phyloP scores from a whole-genome alignment of 768 basidiomycete species.

The Russula earlei region DNA sequence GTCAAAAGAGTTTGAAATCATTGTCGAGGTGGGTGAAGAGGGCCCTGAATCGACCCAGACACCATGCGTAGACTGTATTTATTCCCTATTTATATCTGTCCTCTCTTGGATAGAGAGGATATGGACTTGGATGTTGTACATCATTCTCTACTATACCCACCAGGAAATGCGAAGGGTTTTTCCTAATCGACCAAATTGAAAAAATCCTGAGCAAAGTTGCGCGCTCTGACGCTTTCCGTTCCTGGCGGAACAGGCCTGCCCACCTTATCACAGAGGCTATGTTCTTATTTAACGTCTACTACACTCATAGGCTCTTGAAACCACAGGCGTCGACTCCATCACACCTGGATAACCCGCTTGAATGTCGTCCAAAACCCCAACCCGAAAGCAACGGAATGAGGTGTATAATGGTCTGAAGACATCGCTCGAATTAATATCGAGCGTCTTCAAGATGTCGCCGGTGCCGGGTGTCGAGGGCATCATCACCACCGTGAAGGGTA shows the following conservation, averaged over 20 bases:
- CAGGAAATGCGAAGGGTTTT: too few relatives aligned
- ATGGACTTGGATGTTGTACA: not conserved
- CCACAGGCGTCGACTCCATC: not conserved
- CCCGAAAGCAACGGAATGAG: not conserved
- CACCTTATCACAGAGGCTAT: too few relatives aligned
- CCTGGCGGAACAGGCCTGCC: too few relatives aligned
- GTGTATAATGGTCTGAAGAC: constrained; percentile 10
- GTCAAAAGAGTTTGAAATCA: not conserved
- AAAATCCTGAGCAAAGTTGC: too few relatives aligned
- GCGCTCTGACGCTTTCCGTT: too few relatives aligned
- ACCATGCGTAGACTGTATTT: not conserved
- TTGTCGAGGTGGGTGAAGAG: constrained; percentile 5
- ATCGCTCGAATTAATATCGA: not conserved
- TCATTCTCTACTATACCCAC: too few relatives aligned
- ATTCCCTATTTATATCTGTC: constrained; percentile 6
- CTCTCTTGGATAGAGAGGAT: not conserved
- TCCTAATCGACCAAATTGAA: too few relatives aligned
- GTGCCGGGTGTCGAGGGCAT: constrained; percentile 6
- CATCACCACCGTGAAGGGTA: constrained; percentile 1
- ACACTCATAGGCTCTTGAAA: not conserved
- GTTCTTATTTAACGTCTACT: not conserved
- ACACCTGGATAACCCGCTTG: not conserved
- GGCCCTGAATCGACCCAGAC: not conserved
- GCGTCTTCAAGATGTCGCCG: not conserved
- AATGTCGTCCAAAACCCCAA: not conserved